phyloP scores from a whole-genome alignment of 1,284 basidiomycete genomes.

The Chalciporus piperatoides region DNA sequence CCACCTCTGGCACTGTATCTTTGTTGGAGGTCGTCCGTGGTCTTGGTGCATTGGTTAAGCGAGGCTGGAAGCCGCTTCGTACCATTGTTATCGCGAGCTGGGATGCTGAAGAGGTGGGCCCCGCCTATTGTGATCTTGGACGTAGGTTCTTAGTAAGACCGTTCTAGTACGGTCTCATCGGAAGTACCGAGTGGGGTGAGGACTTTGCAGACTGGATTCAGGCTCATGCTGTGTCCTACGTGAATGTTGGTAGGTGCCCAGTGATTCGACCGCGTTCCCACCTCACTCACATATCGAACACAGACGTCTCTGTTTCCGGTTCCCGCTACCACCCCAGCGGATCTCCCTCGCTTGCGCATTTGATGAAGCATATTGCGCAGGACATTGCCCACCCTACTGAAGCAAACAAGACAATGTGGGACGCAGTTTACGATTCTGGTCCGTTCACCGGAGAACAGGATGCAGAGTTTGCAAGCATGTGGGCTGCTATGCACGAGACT shows the following conservation, averaged over 20 bases:
- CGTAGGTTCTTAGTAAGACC: conserved; percentile 1
- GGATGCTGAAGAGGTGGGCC: conserved; percentile 84
- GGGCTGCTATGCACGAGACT: conserved; percentile 25
- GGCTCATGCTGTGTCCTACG: conserved; percentile 78
- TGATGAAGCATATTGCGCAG: conserved; percentile 66
- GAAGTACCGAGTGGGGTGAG: conserved; percentile 85
- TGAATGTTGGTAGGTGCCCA: conserved; percentile 66
- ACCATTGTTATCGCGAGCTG: conserved; percentile 89
- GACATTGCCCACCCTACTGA: conserved; percentile 66
- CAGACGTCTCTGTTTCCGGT: conserved; percentile 67
- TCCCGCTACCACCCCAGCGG: conserved; percentile 49
- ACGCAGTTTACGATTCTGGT: conserved; percentile 56
- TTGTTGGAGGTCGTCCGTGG: conserved; percentile 81
- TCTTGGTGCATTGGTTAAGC: conserved; percentile 67
- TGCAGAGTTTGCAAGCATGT: conserved; percentile 31
- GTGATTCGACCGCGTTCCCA: not conserved
- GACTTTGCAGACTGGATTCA: conserved; percentile 83
- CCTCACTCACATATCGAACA: conserved; percentile 10
- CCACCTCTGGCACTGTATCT: conserved; percentile 84
- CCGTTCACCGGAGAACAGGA: conserved; percentile 41
- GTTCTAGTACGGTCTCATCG: conserved; percentile 76
- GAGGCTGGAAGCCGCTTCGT: conserved; percentile 87
- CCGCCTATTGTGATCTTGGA: not conserved
- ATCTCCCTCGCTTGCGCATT: conserved; percentile 77
- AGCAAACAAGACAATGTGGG: conserved; percentile 57